Evolutionary conservation across 2,329 filamentous ascomycete species (phyloP).

Genomic region (Monosporascus sp.): DNA sequence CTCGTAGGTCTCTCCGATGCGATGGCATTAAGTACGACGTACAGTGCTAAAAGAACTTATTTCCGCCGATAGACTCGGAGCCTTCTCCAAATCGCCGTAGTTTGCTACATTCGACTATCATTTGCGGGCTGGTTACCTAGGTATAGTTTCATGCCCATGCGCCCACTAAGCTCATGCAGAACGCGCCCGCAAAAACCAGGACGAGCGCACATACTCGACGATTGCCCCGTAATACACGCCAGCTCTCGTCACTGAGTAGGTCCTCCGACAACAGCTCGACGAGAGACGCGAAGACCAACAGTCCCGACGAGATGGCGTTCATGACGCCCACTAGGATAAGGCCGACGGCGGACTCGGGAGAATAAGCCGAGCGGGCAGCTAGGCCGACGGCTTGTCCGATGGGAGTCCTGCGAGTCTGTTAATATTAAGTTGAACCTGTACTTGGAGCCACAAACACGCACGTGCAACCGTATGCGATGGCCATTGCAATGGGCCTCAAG

Average conservation of each 20-base stretch:
- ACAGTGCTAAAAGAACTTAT: no score
- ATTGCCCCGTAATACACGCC: constrained; percentile 47
- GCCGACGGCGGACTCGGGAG: constrained; percentile 59
- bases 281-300: constrained; percentile 66
- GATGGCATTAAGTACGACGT: no score
- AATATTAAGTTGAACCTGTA: not conserved
- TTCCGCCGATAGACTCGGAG: no score
- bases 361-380: constrained; percentile 63
- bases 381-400: constrained; percentile 70
- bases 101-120: no score
- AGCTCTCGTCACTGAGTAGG: constrained; percentile 61
- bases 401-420: constrained; percentile 48
- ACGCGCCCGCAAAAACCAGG: constrained; percentile 53
- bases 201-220: constrained; percentile 49
- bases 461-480: constrained; percentile 50
- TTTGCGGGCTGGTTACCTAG: no score
- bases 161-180: constrained; percentile 58
- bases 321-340: constrained; percentile 68
- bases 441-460: constrained; percentile 28
- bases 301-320: constrained; percentile 66
- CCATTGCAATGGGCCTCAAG: constrained; percentile 51
- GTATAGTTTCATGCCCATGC: constrained; percentile 43
- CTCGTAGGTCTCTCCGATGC: no score
- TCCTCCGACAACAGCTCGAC: constrained; percentile 69
- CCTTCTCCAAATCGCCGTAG: no score